Base-by-base conservation (phyloP, 371 early-diverging fungal species). In the Phascolomyces articulosus region DNA sequence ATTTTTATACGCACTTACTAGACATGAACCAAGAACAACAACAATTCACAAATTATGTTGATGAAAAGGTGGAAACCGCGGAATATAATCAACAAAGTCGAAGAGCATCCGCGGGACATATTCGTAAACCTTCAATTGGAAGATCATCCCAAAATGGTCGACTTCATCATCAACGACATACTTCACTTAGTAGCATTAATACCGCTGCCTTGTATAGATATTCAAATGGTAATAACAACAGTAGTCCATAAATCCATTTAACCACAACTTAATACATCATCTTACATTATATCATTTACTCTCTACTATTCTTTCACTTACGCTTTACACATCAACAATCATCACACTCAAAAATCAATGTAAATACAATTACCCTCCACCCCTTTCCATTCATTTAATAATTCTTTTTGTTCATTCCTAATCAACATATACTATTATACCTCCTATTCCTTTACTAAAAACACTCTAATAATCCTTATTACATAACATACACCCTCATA, bases 81-180 rank as follows among this genome's bases (percentile, higher is more conserved):
- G 40, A n/a, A 20, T 40, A 23, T 26, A 20, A 40, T 15, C 16
- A 21, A 16, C 16, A n/a, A 8, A 59, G n/a, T 29, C 60, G 60
- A 40, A 20, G 60, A 7, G 60, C 44, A 3, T 59, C 60, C 47
- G 44, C 60, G 15, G 60, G 60, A 40, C 60, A 59, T 47, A 24
- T 59, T 47, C 60, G 60, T n/a, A 31, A 31, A 44, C 26, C 44
- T 23, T 27, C 60, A 0, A 31, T 15, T 27, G 56, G 56, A 55
- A 55, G 56, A 55, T 24, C n/a, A 51, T 51, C 51, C 51, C 51
- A 51, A 24, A 24, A 10, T 31, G 56, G 18, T 11, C 56, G 34
- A 20, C 38, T 55, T 34, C 38, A 34, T 13, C 56, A 55, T 23
- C 29, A 34, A 55, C 56, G 56, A 55, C 56, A 55, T 21, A 38